These are phyloP conservation scores for Cunninghamia lanceolata DNA, from an alignment of 75 land plant genomes.

Conservation along the genomic window DNA sequence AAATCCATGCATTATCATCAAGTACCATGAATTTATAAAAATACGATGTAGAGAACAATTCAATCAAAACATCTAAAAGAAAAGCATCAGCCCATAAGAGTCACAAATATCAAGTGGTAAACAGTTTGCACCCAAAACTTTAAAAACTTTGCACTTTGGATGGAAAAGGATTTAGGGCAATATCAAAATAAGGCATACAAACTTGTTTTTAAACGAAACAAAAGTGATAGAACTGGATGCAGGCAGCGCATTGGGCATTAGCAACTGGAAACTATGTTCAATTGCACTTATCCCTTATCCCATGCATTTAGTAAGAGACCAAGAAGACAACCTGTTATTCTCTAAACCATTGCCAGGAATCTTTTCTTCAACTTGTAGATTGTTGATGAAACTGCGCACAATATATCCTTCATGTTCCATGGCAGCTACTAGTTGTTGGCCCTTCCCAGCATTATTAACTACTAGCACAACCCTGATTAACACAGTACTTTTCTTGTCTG, in stretches of 20 bases:
- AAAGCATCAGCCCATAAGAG: not conserved
- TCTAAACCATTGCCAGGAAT: not conserved
- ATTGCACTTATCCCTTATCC: not conserved
- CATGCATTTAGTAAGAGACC: not conserved
- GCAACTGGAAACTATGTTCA: not conserved
- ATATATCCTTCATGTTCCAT: conserved; percentile 12
- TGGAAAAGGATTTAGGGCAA: not conserved
- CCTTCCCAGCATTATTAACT: conserved; percentile 5
- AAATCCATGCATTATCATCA: not conserved
- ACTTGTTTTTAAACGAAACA: not conserved
- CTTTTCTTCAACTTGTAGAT: not conserved
- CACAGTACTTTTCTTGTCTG: not conserved
- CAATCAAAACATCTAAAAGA: not conserved
- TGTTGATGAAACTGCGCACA: not conserved
- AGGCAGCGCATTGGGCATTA: not conserved
- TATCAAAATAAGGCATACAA: not conserved
- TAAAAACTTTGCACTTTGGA: not conserved
- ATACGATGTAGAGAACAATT: not conserved
- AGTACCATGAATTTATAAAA: not conserved
- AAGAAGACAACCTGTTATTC: conserved; percentile 7
- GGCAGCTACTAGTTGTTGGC: not conserved
- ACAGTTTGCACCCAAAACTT: not conserved
- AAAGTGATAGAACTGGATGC: not conserved
- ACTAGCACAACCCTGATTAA: not conserved
- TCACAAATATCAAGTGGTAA: not conserved